Conservation (phyloP, 805 yeast species). For the Lachancea sp. region DNA sequence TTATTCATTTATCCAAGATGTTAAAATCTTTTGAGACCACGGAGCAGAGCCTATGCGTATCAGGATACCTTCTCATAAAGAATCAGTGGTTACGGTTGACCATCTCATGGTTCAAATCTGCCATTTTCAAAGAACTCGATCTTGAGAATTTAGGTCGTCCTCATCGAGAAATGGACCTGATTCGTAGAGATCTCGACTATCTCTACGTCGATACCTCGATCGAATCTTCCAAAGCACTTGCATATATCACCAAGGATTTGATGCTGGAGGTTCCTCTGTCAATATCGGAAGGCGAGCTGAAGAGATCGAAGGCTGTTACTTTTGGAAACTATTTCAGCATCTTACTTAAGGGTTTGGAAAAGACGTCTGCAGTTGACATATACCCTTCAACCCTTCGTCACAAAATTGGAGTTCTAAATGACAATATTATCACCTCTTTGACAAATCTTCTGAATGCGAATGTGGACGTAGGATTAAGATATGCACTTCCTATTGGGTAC, state of each 20-base stretch:
- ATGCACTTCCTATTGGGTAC: slow-evolving; percentile 73
- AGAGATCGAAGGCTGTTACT: slow-evolving; percentile 50
- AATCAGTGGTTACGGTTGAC: slow-evolving; percentile 42
- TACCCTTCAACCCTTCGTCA: slow-evolving; percentile 40
- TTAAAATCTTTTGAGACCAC: slow-evolving; percentile 29
- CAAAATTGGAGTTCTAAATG: slow-evolving; percentile 51
- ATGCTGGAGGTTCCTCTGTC: slow-evolving; percentile 56
- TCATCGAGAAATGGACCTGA: slow-evolving; percentile 34
- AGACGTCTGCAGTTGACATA: slow-evolving; percentile 31
- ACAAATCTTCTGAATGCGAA: slow-evolving; percentile 67
- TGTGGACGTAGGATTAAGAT: slow-evolving; percentile 67
- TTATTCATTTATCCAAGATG: slow-evolving; percentile 33
- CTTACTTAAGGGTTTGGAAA: slow-evolving; percentile 40
- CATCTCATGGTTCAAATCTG: slow-evolving; percentile 49
- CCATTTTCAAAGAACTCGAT: slow-evolving; percentile 39
- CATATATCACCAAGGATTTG: slow-evolving; percentile 48
- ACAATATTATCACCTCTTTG: slow-evolving; percentile 57
- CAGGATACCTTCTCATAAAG: slow-evolving; percentile 43
- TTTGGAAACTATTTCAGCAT: slow-evolving; percentile 68
- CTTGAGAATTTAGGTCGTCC: slow-evolving; percentile 28
- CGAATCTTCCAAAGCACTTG: slow-evolving; percentile 55
- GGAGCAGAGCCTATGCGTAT: slow-evolving; percentile 24
- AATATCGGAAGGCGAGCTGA: slow-evolving; percentile 45
- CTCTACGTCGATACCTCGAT: slow-evolving; percentile 53
- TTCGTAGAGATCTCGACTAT: slow-evolving; percentile 40